Evolutionary conservation across 1,284 basidiomycete genomes (phyloP).

Genomic region (Agaricales sp.): DNA sequence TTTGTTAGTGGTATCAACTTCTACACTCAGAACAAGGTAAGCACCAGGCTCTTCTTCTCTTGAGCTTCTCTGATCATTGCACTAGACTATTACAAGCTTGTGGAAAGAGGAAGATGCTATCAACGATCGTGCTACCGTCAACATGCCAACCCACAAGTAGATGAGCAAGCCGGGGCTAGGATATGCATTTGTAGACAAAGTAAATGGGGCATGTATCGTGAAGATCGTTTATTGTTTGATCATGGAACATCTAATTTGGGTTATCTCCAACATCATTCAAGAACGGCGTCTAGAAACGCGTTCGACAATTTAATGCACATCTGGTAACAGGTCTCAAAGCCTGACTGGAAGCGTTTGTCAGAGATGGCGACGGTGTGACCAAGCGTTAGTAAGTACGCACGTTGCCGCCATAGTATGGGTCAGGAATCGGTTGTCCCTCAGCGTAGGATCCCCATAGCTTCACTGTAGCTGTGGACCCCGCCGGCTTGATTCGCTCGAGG

Average conservation of each 20-base stretch:
- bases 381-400: slow-evolving; percentile 25
- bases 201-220: background rate
- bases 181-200: background rate
- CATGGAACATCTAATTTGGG: background rate
- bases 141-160: slow-evolving; percentile 75
- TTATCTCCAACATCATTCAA: slow-evolving; percentile 18
- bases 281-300: slow-evolving; percentile 61
- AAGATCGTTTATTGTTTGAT: background rate
- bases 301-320: slow-evolving; percentile 38
- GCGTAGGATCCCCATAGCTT: slow-evolving; percentile 68
- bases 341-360: slow-evolving; percentile 23
- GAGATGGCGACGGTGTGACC: background rate
- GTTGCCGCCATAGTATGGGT: slow-evolving; percentile 67
- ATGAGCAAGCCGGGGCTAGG: too few relatives aligned
- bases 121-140: slow-evolving; percentile 64
- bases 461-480: slow-evolving; percentile 45
- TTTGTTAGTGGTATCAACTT: slow-evolving; percentile 68
- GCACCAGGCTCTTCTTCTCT: slow-evolving; percentile 4
- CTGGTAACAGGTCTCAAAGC: slow-evolving; percentile 18
- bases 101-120: slow-evolving; percentile 80
- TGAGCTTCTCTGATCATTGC: slow-evolving; percentile 3
- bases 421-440: slow-evolving; percentile 52
- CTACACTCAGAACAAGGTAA: slow-evolving; percentile 82
- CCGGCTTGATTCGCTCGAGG: slow-evolving; percentile 44
- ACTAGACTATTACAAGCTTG: slow-evolving; percentile 70